Conservation (phyloP, 345 rosid genomes). For the Heritiera littoralis region DNA sequence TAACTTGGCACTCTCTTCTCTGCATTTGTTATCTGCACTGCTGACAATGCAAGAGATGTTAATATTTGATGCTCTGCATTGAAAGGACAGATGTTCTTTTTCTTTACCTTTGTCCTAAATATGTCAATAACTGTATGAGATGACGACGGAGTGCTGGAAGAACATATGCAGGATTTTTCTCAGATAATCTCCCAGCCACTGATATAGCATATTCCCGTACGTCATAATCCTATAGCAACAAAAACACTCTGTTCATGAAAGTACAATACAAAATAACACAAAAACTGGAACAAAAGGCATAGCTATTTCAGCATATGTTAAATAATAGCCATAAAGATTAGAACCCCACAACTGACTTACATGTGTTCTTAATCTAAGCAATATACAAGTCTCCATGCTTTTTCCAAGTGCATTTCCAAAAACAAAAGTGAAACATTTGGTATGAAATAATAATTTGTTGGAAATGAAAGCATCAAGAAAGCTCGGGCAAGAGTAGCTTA, state of each 20-base stretch:
- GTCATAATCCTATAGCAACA: slow-evolving; percentile 74
- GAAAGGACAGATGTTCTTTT: background rate
- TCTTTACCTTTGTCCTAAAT: slow-evolving; percentile 87
- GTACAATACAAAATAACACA: background rate
- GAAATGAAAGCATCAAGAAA: background rate
- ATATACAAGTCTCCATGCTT: background rate
- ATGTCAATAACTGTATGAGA: slow-evolving; percentile 93
- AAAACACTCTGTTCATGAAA: slow-evolving; percentile 9
- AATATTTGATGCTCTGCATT: slow-evolving; percentile 29
- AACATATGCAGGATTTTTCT: slow-evolving; percentile 98
- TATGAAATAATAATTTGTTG: background rate
- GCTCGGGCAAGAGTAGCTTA: background rate
- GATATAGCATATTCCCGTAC: slow-evolving; percentile 96
- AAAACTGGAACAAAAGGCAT: background rate
- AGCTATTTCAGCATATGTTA: background rate
- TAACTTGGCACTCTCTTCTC: slow-evolving; percentile 97
- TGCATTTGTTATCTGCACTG: slow-evolving; percentile 98
- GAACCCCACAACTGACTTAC: slow-evolving; percentile 6
- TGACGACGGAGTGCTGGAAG: slow-evolving; percentile 99
- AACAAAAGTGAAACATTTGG: background rate
- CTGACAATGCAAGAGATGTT: slow-evolving; percentile 49
- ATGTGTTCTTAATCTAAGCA: background rate
- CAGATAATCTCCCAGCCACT: slow-evolving; percentile 91
- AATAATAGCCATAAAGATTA: background rate
- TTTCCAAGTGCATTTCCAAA: background rate